Conservation (phyloP, 2,329 filamentous ascomycete genomes). For the Fusarium metavorans region DNA sequence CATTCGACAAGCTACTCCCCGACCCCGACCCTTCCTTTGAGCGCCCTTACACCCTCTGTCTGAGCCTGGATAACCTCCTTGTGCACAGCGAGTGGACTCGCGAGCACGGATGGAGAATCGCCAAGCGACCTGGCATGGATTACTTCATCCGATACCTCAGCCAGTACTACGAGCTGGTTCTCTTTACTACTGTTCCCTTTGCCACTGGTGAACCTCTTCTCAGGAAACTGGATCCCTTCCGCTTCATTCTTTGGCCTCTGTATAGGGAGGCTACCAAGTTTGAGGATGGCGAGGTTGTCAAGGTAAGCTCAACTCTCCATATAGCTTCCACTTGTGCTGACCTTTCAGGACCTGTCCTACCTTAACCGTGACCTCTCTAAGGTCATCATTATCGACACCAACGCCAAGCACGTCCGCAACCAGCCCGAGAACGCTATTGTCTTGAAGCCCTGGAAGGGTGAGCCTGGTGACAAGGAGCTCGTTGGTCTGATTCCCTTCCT, state of each 20-base stretch:
- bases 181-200: conserved; percentile 91
- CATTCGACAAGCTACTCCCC: conserved; percentile 92
- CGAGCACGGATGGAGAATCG: conserved; percentile 94
- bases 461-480: conserved; percentile 85
- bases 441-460: conserved; percentile 89
- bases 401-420: conserved; percentile 81
- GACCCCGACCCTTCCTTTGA: conserved; percentile 83
- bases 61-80: conserved; percentile 93
- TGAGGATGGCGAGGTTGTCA: conserved; percentile 94
- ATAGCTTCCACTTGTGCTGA: conserved; percentile 26
- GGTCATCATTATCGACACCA: conserved; percentile 93
- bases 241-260: conserved; percentile 93
- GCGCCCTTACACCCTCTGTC: conserved; percentile 90
- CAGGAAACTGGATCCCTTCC: conserved; percentile 94
- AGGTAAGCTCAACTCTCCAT: conserved; percentile 66
- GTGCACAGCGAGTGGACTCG: conserved; percentile 95
- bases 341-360: conserved; percentile 87
- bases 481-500: conserved; percentile 94
- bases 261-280: conserved; percentile 98
- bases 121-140: conserved; percentile 94
- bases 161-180: conserved; percentile 97
- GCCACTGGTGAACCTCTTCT: conserved; percentile 88
- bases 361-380: conserved; percentile 96
- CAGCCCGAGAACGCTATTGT: conserved; percentile 98
- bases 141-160: conserved; percentile 97